phyloP scores from a whole-genome alignment of 805 yeast species.

The Ogataea naganishii region DNA sequence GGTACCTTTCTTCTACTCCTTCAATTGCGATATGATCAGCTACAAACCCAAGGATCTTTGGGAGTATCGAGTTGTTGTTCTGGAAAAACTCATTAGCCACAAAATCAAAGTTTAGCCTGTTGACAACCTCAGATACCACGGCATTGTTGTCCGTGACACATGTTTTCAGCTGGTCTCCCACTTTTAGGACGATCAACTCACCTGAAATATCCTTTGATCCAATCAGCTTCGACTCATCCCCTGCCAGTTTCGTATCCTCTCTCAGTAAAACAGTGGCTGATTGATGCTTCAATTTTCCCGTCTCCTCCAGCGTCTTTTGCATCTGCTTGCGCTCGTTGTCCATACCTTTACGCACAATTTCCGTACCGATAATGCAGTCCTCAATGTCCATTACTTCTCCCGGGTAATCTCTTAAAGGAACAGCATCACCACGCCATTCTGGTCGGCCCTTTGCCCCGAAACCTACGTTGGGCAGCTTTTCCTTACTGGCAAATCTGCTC shows the following conservation, averaged over 20 bases:
- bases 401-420: slow-evolving; percentile 18
- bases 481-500: slow-evolving; percentile 35
- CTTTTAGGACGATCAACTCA: slow-evolving; percentile 2
- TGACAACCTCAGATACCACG: slow-evolving; percentile 67
- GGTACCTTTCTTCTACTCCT: slow-evolving; percentile 35
- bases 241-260: slow-evolving; percentile 51
- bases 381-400: slow-evolving; percentile 91
- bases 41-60: slow-evolving; percentile 75
- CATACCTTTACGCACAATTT: slow-evolving; percentile 67
- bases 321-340: slow-evolving; percentile 55
- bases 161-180: slow-evolving; percentile 36
- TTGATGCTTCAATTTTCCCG: slow-evolving; percentile 30
- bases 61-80: slow-evolving; percentile 86
- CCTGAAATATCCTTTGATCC: slow-evolving; percentile 35
- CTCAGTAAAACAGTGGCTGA: slow-evolving; percentile 86
- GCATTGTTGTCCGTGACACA: slow-evolving; percentile 76
- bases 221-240: slow-evolving; percentile 24
- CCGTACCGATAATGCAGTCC: slow-evolving; percentile 86
- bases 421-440: slow-evolving; percentile 44
- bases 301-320: slow-evolving; percentile 24
- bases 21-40: slow-evolving; percentile 47
- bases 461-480: slow-evolving; percentile 61
- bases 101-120: slow-evolving; percentile 62
- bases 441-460: slow-evolving; percentile 84
- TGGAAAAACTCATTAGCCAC: slow-evolving; percentile 96